Evolutionary conservation across 2,329 filamentous ascomycete species (phyloP), one percentile per base, ranked within the genome.

Genomic region (Claviceps citrina): DNA sequence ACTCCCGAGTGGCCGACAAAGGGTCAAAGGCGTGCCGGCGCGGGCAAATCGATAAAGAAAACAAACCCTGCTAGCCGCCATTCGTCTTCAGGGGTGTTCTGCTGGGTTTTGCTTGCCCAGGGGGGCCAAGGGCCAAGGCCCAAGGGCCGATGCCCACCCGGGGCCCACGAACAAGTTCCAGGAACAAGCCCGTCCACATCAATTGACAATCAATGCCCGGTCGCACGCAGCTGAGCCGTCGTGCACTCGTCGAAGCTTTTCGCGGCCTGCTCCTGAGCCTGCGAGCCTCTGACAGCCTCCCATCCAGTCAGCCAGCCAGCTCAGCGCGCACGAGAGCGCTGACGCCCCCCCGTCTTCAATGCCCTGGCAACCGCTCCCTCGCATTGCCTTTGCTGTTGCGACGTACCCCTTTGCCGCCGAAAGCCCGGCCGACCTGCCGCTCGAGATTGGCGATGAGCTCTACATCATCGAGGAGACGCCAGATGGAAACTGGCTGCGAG

Each of bases 401-500:
- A 87, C 81, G 50, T 93, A 87, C 60, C 91, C 91, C 28, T 98
- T 98, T 65, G 73, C 82, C 52, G 84, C 91, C 44, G 80, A 83
- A 44, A 80, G 80, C 48, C 77, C 86, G 40, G 84, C 86, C 58
- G 91, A 98, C 62, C 78, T 98, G 16, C 91, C 93, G 8, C 80
- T 98, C 58, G 87, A 98, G 62, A 84, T 98, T 47, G 91, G 91
- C 59, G 91, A 98, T 71, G 91, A 98, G 64, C 70, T 98, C 48
- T 98, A 98, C 65, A 93, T 98, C 49, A 95, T 98, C 56, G 89
- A 96, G 63, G 85, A 96, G 63, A 93, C 89, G 30, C 81, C 85
- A 18, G 77, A 93, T 62, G 84, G 82, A 53, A 76, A 84, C 58
- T 98, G 91, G 93, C 82, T 89, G 61, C 81, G 91, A 40, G 91